Base-by-base conservation (phyloP, 495 filamentous ascomycete genomes). In the Paragyromitra xinjiangensis region DNA sequence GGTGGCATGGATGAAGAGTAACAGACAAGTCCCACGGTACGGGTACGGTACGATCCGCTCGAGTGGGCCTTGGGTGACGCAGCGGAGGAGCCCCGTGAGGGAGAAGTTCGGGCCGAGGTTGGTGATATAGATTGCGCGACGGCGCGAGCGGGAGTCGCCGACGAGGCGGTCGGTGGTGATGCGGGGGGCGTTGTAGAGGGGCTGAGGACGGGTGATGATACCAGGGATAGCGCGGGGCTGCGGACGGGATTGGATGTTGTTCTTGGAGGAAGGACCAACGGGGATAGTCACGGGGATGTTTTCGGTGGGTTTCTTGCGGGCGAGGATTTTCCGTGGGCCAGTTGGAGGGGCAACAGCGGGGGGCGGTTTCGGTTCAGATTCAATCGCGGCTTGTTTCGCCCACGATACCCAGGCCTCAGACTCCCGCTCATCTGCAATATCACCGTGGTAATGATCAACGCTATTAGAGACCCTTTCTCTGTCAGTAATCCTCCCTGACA, bases 81-180 rank as follows among this genome's bases (percentile, higher is more conserved):
- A 73, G 26, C n/a, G 16, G 51, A 77, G 74, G 24, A 77, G 74
- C 3, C 24, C 69, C 4, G 40, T 12, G 11, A 77, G 69, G 19
- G 69, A 73, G 69, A 77, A 77, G 9, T 77, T 73, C 8, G 69
- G 69, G 8, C 74, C 74, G 5, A 77, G 69, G 37, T 77, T 77
- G 29, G 69, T 72, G 34, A 77, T 26, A 24, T 77, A 77, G 19
- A 77, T 73, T 14, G 69, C 69, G 16, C 74, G 74, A 4, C 74
- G 61, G 11, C 53, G 70, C 11, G 58, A 58, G 16, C 62, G 68
- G 12, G 74, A 73, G 9, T 73, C 74, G 24, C 12, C 44, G 12
- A 77, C 74, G 6, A 77, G 51, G 16, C 51, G 74, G 7, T 73
- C 69, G 7, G 69, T 77, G 19, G 74, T 77, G 6, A 73, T 77